These are phyloP conservation scores for Lotmaria passim DNA, from an alignment of 208 protist species.

Conservation along the genomic window DNA sequence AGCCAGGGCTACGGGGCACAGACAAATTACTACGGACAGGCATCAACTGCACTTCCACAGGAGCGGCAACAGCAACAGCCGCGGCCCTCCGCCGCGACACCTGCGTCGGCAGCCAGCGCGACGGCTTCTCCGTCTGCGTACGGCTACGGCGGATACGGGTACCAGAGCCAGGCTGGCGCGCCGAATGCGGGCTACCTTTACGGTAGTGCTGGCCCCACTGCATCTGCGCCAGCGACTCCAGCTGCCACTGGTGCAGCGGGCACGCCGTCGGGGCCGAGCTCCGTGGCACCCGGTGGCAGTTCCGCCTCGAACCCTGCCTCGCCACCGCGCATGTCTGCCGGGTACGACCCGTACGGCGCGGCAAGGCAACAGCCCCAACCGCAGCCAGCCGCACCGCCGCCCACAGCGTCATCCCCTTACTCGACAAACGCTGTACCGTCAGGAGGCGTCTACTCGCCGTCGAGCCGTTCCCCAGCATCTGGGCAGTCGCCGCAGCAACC, in stretches of 20 bases:
- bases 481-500: background rate
- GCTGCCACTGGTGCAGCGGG: no score
- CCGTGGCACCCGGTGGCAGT: background rate
- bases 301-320: constrained; percentile 1
- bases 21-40: constrained; percentile 16
- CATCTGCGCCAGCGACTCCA: no score
- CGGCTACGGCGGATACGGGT: constrained; percentile 27
- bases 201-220: background rate
- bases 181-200: constrained; percentile 18
- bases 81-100: background rate
- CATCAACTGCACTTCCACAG: constrained; percentile 1
- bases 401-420: constrained; percentile 1
- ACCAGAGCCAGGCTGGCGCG: constrained; percentile 13
- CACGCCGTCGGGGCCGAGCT: constrained; percentile 1
- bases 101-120: constrained; percentile 4
- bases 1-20: constrained; percentile 11
- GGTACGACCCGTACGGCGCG: constrained; percentile 11
- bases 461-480: constrained; percentile 5
- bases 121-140: constrained; percentile 32
- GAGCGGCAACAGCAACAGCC: constrained; percentile 13
- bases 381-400: constrained; percentile 9
- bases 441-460: constrained; percentile 5
- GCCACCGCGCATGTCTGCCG: constrained; percentile 3
- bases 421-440: constrained; percentile 3
- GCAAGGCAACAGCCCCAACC: background rate